A percentile compares a stretch with the other conserved stretches of the same genome.
These are phyloP conservation scores for Irpex rosettiformis DNA, from an alignment of 1,284 basidiomycete species.

Conservation along the genomic window DNA sequence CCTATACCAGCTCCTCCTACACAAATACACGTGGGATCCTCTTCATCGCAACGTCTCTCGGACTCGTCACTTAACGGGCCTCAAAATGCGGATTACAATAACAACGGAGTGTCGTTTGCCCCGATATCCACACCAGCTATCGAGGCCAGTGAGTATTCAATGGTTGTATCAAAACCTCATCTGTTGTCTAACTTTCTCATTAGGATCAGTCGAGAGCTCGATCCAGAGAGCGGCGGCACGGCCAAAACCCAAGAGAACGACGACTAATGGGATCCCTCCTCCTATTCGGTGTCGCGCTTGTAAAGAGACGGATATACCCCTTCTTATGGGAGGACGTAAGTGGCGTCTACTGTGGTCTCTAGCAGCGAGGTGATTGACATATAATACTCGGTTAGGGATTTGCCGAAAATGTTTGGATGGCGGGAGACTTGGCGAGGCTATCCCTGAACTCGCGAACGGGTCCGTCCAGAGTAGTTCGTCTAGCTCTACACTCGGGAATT, in stretches of 20 bases:
- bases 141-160: not conserved
- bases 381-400: not conserved
- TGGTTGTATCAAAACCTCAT: not conserved
- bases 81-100: not conserved
- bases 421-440: not conserved
- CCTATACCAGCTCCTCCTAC: not conserved
- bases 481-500: no score
- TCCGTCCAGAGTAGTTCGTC: not conserved
- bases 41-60: not conserved
- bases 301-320: conserved; percentile 62
- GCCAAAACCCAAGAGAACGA: not conserved
- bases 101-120: not conserved
- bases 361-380: not conserved
- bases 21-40: not conserved
- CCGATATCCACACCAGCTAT: not conserved
- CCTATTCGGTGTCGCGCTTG: conserved; percentile 58
- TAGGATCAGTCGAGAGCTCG: not conserved
- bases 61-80: not conserved
- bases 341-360: conserved; percentile 11
- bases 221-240: not conserved
- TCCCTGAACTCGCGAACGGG: not conserved
- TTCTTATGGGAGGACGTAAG: conserved; percentile 69
- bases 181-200: not conserved
- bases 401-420: conserved; percentile 1
- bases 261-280: conserved; percentile 10